Evolutionary conservation across 1,284 basidiomycete genomes (phyloP), one percentile per base, ranked within the genome.

Genomic region (Ganoderma lingzhi): DNA sequence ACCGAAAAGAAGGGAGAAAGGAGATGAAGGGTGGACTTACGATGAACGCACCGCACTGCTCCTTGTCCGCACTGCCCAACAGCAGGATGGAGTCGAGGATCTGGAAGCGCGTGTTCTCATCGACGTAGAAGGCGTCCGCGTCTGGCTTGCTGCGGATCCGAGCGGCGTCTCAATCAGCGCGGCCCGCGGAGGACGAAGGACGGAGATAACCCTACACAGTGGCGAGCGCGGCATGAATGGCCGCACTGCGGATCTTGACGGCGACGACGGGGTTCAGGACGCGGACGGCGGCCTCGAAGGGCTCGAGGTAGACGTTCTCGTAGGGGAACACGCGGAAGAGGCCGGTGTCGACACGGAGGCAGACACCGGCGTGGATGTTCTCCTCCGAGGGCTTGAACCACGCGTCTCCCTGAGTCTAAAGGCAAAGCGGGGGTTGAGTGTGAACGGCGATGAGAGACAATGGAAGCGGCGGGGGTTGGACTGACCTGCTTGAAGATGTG

Each of bases 31-130:
- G 48, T 51, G 48, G 35, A 35, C 86, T 73, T 74, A 91, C 90
- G 69, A 95, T 87, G 80, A 96, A 95, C 28, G 93, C 93, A n/a
- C 89, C 93, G 71, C 92, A 92, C 76, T 95, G 93, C 73, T 94
- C 92, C 80, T 93, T 94, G 76, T 94, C 88, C 1, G 93, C 93
- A 30, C 85, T 84, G 5, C 89, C 87, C 4, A 95, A 83, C 71
- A 88, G 83, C 59, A 79, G 77, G 76, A 94, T 89, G 32, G 83
- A 86, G 67, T 92, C 88, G 15, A 92, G 76, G 64, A 92, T 86
- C 78, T 92, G 90, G 66, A 92, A 92, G 5, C 90, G 87, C 6
- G 90, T 85, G 67, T 85, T 80, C 23, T 74, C 73, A 76, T 90
- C 88, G 68, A 92, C 80, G 71, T 87, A 87, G 70, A 92, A 86